Evolutionary conservation across 176 grass and related monocot genomes (phyloP), one percentile per base, ranked within the genome.

Genomic region (Ampelocalamus luodianensis): DNA sequence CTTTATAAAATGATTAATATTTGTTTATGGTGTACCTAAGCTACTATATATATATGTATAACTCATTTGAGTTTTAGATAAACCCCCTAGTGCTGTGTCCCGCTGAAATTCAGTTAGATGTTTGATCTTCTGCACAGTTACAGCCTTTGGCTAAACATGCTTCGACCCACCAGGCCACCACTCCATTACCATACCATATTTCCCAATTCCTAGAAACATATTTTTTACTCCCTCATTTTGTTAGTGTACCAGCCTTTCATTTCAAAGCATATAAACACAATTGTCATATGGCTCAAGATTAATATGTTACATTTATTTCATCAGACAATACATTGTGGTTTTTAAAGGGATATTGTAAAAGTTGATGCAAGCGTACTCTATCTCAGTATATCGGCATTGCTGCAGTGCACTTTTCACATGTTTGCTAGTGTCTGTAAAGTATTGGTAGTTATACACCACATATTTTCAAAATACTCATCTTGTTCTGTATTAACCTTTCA

Each of bases 401-500:
- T 18, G 17, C 12, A 37, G 27, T 39, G 9, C 40, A 76, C 2
- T 69, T 59, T 49, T 29, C 53, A 76, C 12, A 0, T 87, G 68
- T 56, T 38, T 66, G 23, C 36, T 12, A 65, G 22, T 77, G 43
- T 65, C 22, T 82, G 3, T 38, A 69, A 62, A 72, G 53, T 64
- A 26, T 34, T 72, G 58, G 46, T 66, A 8, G 46, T 42, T 82
- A 43, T 54, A 20, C 24, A 44, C 16, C 12, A 17, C 34, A 82
- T 7, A 37, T 62, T 18, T 55, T 46, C 49, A 27, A 55, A 56
- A 20, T 59, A 24, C 53, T 91, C 44, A 82, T 77, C 12, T 80
- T 81, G 45, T 86, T 80, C 40, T 70, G 62, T 90, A 39, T 87
- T 70, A 82, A 40, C 10, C 6, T 85, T 15, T 37, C 80, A 99